A percentile compares a stretch with the other conserved stretches of the same genome.
Evolutionary conservation across 257 asterid genomes (phyloP).

Genomic region (Ehretia macrophylla): DNA sequence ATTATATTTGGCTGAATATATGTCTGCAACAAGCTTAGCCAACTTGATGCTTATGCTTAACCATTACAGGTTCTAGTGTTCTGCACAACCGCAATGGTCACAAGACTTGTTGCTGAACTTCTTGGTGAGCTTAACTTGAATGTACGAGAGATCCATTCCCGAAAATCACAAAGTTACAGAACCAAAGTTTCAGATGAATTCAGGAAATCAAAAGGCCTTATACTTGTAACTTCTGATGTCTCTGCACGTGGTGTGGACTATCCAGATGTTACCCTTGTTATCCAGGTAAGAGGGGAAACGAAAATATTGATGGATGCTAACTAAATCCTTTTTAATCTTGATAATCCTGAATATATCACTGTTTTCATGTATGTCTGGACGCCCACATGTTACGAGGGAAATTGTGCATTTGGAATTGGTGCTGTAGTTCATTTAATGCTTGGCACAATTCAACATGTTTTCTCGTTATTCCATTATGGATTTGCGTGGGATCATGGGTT

Average conservation of each 20-base stretch:
- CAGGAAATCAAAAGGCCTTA: conserved; percentile 89
- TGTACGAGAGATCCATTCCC: conserved; percentile 91
- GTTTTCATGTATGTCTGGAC: background rate
- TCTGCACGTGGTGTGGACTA: conserved; percentile 99
- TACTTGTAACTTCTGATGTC: conserved; percentile 93
- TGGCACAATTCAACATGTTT: too few species aligned
- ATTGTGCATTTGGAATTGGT: background rate
- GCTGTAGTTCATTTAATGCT: too few species aligned
- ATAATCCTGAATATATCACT: background rate
- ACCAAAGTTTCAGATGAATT: conserved; percentile 90
- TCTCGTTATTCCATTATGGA: too few species aligned
- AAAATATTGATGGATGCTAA: background rate
- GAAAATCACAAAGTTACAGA: conserved; percentile 88
- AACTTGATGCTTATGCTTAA: background rate
- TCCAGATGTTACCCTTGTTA: conserved; percentile 87
- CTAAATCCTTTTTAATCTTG: too few species aligned
- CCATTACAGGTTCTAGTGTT: conserved; percentile 48
- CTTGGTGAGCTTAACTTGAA: conserved; percentile 78
- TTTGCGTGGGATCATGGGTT: too few species aligned
- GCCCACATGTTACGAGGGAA: background rate
- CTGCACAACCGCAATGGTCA: conserved; percentile 99
- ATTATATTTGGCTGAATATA: too few species aligned
- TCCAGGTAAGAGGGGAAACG: conserved; percentile 50
- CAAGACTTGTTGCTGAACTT: conserved; percentile 85
- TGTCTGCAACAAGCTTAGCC: too few species aligned